These are phyloP conservation scores for Daldinia loculata DNA, from an alignment of 495 filamentous ascomycete genomes.

Conservation along the genomic window DNA sequence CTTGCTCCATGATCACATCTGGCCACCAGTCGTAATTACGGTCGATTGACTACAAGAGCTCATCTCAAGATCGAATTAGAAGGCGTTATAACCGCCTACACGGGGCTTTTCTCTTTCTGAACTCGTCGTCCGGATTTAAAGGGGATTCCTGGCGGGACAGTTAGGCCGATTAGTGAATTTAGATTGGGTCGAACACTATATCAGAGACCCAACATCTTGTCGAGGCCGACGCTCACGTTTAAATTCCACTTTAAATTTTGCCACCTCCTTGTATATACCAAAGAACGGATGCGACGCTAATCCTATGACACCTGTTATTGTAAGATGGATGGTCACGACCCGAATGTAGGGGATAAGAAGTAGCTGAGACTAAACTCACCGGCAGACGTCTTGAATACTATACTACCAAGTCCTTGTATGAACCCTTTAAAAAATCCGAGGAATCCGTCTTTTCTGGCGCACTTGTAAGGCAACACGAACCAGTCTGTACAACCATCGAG, in stretches of 20 bases:
- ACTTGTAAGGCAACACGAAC: constrained; percentile 59
- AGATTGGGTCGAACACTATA: not conserved
- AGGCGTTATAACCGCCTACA: not conserved
- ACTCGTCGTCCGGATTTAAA: not conserved
- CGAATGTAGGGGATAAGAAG: not conserved
- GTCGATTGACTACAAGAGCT: not conserved
- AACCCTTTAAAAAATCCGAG: constrained; percentile 65
- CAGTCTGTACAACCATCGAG: constrained; percentile 57
- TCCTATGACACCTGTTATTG: constrained; percentile 50
- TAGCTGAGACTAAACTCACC: constrained; percentile 47
- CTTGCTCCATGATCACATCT: not conserved
- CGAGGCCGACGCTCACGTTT: constrained; percentile 22
- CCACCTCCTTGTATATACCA: constrained; percentile 66
- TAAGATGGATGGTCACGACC: constrained; percentile 12
- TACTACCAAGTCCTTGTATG: constrained; percentile 63
- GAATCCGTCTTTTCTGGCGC: constrained; percentile 61
- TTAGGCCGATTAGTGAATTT: not conserved
- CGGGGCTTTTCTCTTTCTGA: not conserved
- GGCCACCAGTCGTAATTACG: not conserved
- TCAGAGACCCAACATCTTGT: constrained; percentile 21
- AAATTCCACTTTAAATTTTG: constrained; percentile 35
- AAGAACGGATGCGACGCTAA: constrained; percentile 64
- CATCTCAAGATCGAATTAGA: not conserved
- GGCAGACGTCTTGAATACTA: constrained; percentile 62
- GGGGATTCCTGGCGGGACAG: not conserved